Conservation (phyloP, 495 filamentous ascomycete species). For the Alectoria sarmentosa region DNA sequence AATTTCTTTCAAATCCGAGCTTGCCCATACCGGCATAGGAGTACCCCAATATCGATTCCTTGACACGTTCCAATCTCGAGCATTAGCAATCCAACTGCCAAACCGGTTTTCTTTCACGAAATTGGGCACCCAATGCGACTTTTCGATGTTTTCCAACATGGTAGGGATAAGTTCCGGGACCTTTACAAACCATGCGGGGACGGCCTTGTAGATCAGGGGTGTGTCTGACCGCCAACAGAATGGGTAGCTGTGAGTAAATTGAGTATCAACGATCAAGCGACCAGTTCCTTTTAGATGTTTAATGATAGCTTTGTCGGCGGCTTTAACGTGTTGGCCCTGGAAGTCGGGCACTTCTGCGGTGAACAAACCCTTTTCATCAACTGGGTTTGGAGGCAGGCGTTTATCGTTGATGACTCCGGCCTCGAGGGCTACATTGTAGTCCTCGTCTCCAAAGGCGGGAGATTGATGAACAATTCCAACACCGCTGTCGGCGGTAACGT, state of each 20-base stretch:
- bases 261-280: constrained; percentile 78
- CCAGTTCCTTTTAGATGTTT: constrained; percentile 77
- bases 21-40: constrained; percentile 87
- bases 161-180: constrained; percentile 77
- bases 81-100: constrained; percentile 77
- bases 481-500: constrained; percentile 90
- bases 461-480: constrained; percentile 94
- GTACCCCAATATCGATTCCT: constrained; percentile 97
- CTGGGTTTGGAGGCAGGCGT: constrained; percentile 80
- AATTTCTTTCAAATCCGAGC: constrained; percentile 76
- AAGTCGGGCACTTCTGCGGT: constrained; percentile 79
- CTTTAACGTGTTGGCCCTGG: constrained; percentile 84
- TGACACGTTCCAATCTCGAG: constrained; percentile 96
- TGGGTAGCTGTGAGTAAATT: constrained; percentile 90
- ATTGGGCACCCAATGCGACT: constrained; percentile 88
- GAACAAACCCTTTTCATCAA: constrained; percentile 76
- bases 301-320: constrained; percentile 91
- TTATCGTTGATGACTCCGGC: constrained; percentile 69
- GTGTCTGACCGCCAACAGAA: constrained; percentile 96
- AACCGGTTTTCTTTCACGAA: constrained; percentile 93
- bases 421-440: constrained; percentile 80
- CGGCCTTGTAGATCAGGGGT: constrained; percentile 88
- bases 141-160: constrained; percentile 84
- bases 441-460: constrained; percentile 93
- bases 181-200: constrained; percentile 94